A percentile compares a stretch with the other conserved stretches of the same genome.
Conservation (phyloP, 805 yeast genomes). For the Metschnikowia matae region DNA sequence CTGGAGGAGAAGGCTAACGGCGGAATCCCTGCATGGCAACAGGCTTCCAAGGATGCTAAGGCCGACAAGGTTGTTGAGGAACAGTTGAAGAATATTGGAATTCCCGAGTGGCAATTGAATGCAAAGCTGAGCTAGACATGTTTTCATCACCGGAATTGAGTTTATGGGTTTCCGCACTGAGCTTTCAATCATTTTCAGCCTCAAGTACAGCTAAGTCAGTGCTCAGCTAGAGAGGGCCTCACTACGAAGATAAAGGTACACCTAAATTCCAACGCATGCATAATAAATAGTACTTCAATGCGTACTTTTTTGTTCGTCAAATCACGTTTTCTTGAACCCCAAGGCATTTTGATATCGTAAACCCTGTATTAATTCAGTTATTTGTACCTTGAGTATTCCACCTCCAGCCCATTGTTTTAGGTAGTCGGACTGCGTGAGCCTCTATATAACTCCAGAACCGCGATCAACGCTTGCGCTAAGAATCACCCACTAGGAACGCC, state of each 20-base stretch:
- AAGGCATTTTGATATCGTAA: no score
- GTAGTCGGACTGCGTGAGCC: background rate
- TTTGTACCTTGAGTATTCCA: no score
- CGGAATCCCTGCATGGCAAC: constrained; percentile 19
- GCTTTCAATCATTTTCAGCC: no score
- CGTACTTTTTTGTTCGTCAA: no score
- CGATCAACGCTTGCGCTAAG: background rate
- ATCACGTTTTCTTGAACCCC: no score
- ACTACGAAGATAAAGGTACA: background rate
- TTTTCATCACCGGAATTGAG: no score
- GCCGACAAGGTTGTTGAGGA: constrained; percentile 23
- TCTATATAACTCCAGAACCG: background rate
- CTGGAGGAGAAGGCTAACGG: constrained; percentile 1
- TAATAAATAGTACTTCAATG: no score
- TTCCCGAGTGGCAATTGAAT: constrained; percentile 41
- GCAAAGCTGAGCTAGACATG: constrained; percentile 5
- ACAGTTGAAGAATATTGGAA: constrained; percentile 36
- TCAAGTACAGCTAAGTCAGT: background rate
- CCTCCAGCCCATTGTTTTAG: no score
- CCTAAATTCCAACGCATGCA: no score
- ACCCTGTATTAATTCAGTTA: no score
- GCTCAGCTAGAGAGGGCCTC: background rate
- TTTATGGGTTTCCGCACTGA: no score
- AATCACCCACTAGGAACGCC: background rate
- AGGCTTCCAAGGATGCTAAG: constrained; percentile 15